Conservation (phyloP, 2,329 filamentous ascomycete species). For the Corinectria fuckeliana region DNA sequence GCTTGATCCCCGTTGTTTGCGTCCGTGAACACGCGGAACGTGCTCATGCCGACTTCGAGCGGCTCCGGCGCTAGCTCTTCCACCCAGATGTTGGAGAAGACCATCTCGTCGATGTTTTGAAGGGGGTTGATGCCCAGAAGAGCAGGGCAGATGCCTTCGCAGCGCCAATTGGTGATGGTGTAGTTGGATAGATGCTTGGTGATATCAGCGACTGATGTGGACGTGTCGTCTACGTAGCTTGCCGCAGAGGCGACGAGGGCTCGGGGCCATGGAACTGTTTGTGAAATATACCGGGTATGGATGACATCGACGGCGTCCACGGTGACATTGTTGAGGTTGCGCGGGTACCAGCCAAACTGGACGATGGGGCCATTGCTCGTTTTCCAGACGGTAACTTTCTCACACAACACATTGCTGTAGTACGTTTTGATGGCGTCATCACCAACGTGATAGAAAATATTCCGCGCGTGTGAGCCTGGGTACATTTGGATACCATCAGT, state of each 20-base stretch:
- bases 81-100: slow-evolving; percentile 20
- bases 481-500: slow-evolving; percentile 47
- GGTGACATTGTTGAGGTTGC: slow-evolving; percentile 36
- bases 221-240: slow-evolving; percentile 17
- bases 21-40: slow-evolving; percentile 22
- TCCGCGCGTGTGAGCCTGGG: slow-evolving; percentile 35
- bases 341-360: slow-evolving; percentile 45
- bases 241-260: slow-evolving; percentile 18
- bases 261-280: slow-evolving; percentile 14
- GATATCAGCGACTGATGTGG: slow-evolving; percentile 19
- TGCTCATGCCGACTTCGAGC: slow-evolving; percentile 15
- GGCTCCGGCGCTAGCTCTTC: slow-evolving; percentile 11
- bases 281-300: slow-evolving; percentile 25
- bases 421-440: slow-evolving; percentile 48
- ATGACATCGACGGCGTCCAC: slow-evolving; percentile 38
- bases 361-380: slow-evolving; percentile 42
- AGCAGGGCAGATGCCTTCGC: slow-evolving; percentile 27
- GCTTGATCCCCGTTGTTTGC: slow-evolving; percentile 8
- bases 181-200: slow-evolving; percentile 20
- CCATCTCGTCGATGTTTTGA: slow-evolving; percentile 23
- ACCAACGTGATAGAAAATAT: slow-evolving; percentile 45
- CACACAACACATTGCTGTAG: slow-evolving; percentile 36
- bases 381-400: slow-evolving; percentile 41
- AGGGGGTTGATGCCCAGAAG: slow-evolving; percentile 26
- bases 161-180: slow-evolving; percentile 24